Base-by-base conservation (phyloP, 1,284 basidiomycete genomes). In the Volvariella volvacea region DNA sequence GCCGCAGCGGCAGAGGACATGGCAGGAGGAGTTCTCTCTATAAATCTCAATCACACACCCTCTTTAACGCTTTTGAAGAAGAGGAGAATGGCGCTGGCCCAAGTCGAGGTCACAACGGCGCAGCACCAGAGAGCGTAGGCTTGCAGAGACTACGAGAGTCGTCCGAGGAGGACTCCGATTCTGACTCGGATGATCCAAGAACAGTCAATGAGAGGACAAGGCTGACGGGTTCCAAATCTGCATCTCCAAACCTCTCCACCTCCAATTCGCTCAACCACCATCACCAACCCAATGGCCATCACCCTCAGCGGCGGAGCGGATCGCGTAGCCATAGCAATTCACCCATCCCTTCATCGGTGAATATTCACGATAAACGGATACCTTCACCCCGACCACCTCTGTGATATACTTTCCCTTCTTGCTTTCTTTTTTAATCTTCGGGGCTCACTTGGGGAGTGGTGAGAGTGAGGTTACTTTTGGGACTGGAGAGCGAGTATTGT, bases 61-160 rank as follows among this genome's bases (percentile, higher is more conserved):
- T 88, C 16, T 88, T 85, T 61, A 76, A 71, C 56, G 70, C 83
- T 20, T 83, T 80, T 51, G 81, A 76, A 22, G 63, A 60, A 40
- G 49, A 53, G 15, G 59, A 53, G 2, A 49, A 53, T 31, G 49
- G 48, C 10, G 37, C 44, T 8, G 31, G 33, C 3, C 33, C 30
- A 9, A 39, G 37, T 15, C 41, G 49, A 28, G 44, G 58, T 51
- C 48, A 58, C 50, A 42, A 48, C 53, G 31, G 48, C 53, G 45
- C 55, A 43, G 44, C 49, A 57, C 44, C 49, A 56, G 48, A 62
- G 47, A 55, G 49, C 28, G 56, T 73, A 43, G 69, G 70, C 3
- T 49, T 79, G 25, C 61, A 65, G 3, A 57, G 63, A 32, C 55
- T 80, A 41, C 53, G 66, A 17, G 78, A 78, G 57, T 70, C 66